phyloP scores from a whole-genome alignment of 257 asterid species.

The Capsicum chinense region DNA sequence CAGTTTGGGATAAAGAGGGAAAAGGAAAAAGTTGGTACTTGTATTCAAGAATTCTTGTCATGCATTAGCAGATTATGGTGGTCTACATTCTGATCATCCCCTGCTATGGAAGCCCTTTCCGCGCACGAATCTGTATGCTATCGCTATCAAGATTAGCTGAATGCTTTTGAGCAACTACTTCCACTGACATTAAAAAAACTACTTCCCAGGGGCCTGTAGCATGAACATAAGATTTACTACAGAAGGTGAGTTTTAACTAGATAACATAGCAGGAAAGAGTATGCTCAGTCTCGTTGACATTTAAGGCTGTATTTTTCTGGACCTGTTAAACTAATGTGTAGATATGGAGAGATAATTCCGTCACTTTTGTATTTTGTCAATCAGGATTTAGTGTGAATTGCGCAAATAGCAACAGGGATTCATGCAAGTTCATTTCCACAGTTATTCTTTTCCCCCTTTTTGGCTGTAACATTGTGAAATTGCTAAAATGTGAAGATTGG shows the following conservation, averaged over 20 bases:
- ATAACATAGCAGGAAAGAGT: not conserved
- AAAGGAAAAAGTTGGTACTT: not conserved
- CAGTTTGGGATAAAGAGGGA: too few relatives aligned
- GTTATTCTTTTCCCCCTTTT: not conserved
- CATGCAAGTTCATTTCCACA: not conserved
- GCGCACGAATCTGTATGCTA: not conserved
- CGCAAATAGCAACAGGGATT: not conserved
- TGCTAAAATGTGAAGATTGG: not conserved
- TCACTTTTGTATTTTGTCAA: not conserved
- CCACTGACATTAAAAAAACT: not conserved
- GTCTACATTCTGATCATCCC: not conserved
- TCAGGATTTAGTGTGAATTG: not conserved
- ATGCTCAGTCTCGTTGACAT: not conserved
- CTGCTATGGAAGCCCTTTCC: not conserved
- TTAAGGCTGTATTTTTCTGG: too few relatives aligned
- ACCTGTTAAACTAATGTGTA: not conserved
- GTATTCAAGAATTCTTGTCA: not conserved
- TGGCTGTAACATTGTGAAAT: not conserved
- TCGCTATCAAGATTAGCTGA: not conserved
- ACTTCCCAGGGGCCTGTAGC: slow-evolving; percentile 20
- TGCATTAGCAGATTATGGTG: not conserved
- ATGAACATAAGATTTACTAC: not conserved
- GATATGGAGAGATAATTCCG: not conserved
- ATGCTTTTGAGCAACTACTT: not conserved
- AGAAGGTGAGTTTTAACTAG: not conserved